A percentile compares a stretch with the other conserved stretches of the same genome.
These are phyloP conservation scores for Ogataea methylovora DNA, from an alignment of 805 yeast genomes.

Conservation along the genomic window DNA sequence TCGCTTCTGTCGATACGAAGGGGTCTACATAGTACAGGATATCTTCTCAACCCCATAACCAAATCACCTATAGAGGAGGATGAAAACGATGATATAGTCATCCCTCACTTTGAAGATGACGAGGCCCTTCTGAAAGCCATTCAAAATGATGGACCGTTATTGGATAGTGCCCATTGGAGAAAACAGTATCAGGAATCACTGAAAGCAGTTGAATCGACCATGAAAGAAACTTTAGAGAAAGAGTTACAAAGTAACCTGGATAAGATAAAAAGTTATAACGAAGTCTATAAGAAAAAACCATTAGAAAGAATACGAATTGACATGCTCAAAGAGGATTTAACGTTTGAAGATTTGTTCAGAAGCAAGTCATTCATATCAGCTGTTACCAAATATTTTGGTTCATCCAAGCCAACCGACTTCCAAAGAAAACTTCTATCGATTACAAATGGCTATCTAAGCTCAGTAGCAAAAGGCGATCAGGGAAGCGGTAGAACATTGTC, in stretches of 20 bases:
- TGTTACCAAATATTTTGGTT: conserved; percentile 8
- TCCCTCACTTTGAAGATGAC: conserved; percentile 4
- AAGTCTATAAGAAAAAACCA: conserved; percentile 9
- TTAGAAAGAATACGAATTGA: conserved; percentile 16
- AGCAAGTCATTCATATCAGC: conserved; percentile 10
- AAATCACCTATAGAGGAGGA: too few species aligned
- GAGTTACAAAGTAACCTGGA: conserved; percentile 15
- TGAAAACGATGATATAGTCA: too few species aligned
- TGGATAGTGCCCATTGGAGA: conserved; percentile 10
- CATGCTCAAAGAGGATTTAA: conserved; percentile 7
- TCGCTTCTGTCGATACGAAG: too few species aligned
- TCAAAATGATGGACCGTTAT: conserved; percentile 8
- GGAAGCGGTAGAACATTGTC: conserved; percentile 25
- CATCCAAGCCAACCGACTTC: conserved; percentile 18
- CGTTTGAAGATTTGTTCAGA: conserved; percentile 13
- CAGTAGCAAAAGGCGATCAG: conserved; percentile 22
- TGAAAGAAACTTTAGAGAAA: conserved; percentile 12
- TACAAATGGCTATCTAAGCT: conserved; percentile 17
- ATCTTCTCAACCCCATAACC: too few species aligned
- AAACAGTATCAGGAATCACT: conserved; percentile 10
- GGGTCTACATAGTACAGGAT: too few species aligned
- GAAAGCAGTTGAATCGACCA: conserved; percentile 10
- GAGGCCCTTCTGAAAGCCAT: conserved; percentile 6
- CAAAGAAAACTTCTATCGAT: conserved; percentile 22
- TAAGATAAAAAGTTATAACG: conserved; percentile 19